Evolutionary conservation across 768 basidiomycete species (phyloP).

Genomic region (Lactarius hengduanensis): DNA sequence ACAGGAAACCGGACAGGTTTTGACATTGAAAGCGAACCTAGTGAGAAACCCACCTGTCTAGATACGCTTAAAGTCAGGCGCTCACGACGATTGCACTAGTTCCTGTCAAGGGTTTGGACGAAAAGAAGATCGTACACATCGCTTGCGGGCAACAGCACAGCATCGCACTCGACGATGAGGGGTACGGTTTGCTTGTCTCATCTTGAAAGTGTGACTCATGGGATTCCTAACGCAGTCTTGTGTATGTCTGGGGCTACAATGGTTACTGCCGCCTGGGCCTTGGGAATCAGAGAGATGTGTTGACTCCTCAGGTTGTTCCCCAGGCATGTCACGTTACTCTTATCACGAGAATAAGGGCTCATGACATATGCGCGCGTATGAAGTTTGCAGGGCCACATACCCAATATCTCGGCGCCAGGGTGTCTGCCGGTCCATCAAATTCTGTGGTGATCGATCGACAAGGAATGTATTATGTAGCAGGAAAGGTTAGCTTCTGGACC

Average conservation of each 20-base stretch:
- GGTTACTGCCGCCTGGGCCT: conserved; percentile 91
- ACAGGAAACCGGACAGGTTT: conserved; percentile 82
- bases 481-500: conserved; percentile 49
- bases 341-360: neutral
- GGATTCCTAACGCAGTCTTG: conserved; percentile 47
- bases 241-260: conserved; percentile 87
- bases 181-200: conserved; percentile 44
- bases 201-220: neutral
- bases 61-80: conserved; percentile 17
- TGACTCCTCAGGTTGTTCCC: conserved; percentile 81
- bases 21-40: conserved; percentile 70
- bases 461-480: conserved; percentile 86
- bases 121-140: conserved; percentile 77
- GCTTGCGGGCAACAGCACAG: conserved; percentile 87
- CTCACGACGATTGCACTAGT: conserved; percentile 42
- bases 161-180: conserved; percentile 74
- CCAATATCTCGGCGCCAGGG: conserved; percentile 54
- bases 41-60: conserved; percentile 39
- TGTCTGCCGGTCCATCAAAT: conserved; percentile 80
- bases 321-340: conserved; percentile 46
- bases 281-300: conserved; percentile 76
- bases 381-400: conserved; percentile 76
- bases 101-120: conserved; percentile 71
- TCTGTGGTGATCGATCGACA: conserved; percentile 83
- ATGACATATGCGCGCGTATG: neutral